phyloP scores from a whole-genome alignment of 176 grass and related monocot genomes.

The Carex cristatella region DNA sequence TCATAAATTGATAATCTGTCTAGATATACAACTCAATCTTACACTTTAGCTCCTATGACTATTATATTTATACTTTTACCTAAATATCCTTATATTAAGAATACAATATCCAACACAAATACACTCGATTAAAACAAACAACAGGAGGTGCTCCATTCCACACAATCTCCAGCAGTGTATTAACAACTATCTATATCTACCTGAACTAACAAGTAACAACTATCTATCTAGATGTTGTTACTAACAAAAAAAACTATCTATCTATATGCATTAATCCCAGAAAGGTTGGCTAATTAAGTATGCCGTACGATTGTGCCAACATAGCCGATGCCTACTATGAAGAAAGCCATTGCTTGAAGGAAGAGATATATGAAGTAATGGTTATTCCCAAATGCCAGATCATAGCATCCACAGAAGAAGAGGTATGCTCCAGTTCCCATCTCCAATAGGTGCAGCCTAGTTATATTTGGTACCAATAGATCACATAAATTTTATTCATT shows the following conservation, averaged over 20 bases:
- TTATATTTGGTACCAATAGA: constrained; percentile 12
- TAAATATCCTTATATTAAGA: too few species aligned
- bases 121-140: background rate
- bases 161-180: background rate
- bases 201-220: background rate
- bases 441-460: constrained; percentile 62
- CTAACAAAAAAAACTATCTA: too few species aligned
- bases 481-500: background rate
- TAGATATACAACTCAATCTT: too few species aligned
- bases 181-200: background rate
- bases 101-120: too few species aligned
- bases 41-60: too few species aligned
- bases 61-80: too few species aligned
- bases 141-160: constrained; percentile 4
- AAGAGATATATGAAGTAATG: constrained; percentile 60
- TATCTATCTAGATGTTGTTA: too few species aligned
- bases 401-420: constrained; percentile 67
- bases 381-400: constrained; percentile 42
- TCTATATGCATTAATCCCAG: background rate
- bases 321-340: constrained; percentile 49
- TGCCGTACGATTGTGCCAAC: constrained; percentile 47
- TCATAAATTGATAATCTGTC: too few species aligned
- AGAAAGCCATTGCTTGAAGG: constrained; percentile 67
- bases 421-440: constrained; percentile 52
- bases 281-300: constrained; percentile 11